Percentiles rank a stretch among this genome's conserved stretches.
phyloP scores from a whole-genome alignment of 306 rosid species.

The Medicago truncatula region MtrunA17r5.0-ANR NC_053049.1:44377001-44377500 shows the following conservation, averaged over 20 bases:
- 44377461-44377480: constrained; percentile 53
- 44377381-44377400: constrained; percentile 49
- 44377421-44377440: constrained; percentile 47
- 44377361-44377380: constrained; percentile 47
- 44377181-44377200: constrained; percentile 48
- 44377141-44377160: constrained; percentile 42
- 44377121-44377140: too few species aligned
- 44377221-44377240: constrained; percentile 54
- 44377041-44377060: too few species aligned
- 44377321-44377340: constrained; percentile 48
- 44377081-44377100: too few species aligned
- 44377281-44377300: constrained; percentile 58
- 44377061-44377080: too few species aligned
- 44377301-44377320: constrained; percentile 53
- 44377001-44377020: neutral
- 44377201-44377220: constrained; percentile 51
- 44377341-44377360: constrained; percentile 36
- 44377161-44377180: constrained; percentile 57
- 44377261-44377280: constrained; percentile 52
- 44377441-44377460: constrained; percentile 44
- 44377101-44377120: too few species aligned
- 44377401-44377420: constrained; percentile 44
- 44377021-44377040: too few species aligned
- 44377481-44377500: constrained; percentile 52
- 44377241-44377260: constrained; percentile 59